phyloP scores from a whole-genome alignment of 2,329 filamentous ascomycete genomes.

The Biscogniauxia mediterranea region DNA sequence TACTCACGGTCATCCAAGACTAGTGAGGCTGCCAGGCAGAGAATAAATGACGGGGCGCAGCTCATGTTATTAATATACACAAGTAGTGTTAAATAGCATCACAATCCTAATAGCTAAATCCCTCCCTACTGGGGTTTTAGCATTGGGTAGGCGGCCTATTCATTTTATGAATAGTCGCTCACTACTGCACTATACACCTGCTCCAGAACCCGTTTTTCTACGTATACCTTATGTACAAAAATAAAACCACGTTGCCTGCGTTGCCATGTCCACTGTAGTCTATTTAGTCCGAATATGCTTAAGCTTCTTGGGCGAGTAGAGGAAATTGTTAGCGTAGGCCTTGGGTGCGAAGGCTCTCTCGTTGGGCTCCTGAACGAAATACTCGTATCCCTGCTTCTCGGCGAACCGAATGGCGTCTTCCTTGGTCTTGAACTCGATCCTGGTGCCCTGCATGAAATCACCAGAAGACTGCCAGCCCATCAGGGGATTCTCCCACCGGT shows the following conservation, averaged over 20 bases:
- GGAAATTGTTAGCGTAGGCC: constrained; percentile 95
- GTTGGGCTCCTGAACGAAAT: constrained; percentile 97
- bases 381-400: constrained; percentile 98
- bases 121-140: not conserved
- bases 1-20: not conserved
- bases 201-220: constrained; percentile 19
- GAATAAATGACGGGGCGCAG: not conserved
- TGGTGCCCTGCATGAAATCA: constrained; percentile 92
- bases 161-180: too few species aligned
- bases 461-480: constrained; percentile 98
- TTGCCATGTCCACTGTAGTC: constrained; percentile 24
- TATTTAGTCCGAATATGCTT: constrained; percentile 85
- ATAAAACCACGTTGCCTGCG: not conserved
- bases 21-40: not conserved
- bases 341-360: constrained; percentile 82
- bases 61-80: not conserved
- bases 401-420: constrained; percentile 94
- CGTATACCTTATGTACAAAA: constrained; percentile 17
- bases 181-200: not conserved
- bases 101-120: not conserved
- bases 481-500: constrained; percentile 96
- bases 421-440: constrained; percentile 86
- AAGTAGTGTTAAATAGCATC: not conserved
- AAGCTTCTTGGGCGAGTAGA: constrained; percentile 80
- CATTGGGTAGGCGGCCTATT: too few species aligned